Evolutionary conservation across 2,329 filamentous ascomycete genomes (phyloP).

Genomic region (Hypocrella siamensis): DNA sequence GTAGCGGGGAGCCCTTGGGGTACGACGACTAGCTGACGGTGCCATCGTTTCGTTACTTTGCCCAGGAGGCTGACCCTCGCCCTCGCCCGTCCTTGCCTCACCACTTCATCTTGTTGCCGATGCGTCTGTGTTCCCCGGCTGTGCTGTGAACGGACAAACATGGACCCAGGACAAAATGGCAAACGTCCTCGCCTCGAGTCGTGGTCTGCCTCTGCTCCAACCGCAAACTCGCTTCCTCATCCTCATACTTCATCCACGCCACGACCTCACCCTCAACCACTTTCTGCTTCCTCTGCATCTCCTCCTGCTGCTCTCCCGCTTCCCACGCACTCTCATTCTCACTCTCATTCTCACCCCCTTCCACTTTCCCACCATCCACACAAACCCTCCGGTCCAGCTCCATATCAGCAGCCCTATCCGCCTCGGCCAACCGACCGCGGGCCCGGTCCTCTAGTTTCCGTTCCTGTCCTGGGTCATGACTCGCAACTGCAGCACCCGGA

Average conservation of each 20-base stretch:
- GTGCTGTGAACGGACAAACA: conserved; percentile 29
- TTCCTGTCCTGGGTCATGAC: conserved; percentile 14
- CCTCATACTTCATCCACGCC: conserved; percentile 20
- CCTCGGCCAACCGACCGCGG: conserved; percentile 17
- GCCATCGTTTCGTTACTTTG: conserved; percentile 11
- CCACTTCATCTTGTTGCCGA: conserved; percentile 18
- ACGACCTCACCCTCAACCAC: conserved; percentile 1
- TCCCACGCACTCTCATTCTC: background rate
- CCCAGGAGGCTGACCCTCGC: conserved; percentile 12
- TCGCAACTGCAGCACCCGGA: conserved; percentile 23
- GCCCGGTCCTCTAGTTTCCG: conserved; percentile 12
- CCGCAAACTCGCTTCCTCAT: conserved; percentile 31
- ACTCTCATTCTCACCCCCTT: conserved; percentile 6
- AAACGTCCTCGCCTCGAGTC: conserved; percentile 42
- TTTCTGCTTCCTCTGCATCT: conserved; percentile 6
- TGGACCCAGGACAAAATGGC: conserved; percentile 42
- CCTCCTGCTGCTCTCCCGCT: conserved; percentile 9
- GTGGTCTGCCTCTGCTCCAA: conserved; percentile 31
- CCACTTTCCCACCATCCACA: conserved; percentile 9
- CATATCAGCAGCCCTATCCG: conserved; percentile 25
- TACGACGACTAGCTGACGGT: too few relatives aligned
- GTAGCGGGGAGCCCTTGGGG: too few relatives aligned
- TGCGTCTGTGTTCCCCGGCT: conserved; percentile 17
- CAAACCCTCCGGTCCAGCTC: conserved; percentile 17
- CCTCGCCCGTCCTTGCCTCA: conserved; percentile 22